phyloP scores from a whole-genome alignment of 768 basidiomycete species.

The Baorangia bicolor region DNA sequence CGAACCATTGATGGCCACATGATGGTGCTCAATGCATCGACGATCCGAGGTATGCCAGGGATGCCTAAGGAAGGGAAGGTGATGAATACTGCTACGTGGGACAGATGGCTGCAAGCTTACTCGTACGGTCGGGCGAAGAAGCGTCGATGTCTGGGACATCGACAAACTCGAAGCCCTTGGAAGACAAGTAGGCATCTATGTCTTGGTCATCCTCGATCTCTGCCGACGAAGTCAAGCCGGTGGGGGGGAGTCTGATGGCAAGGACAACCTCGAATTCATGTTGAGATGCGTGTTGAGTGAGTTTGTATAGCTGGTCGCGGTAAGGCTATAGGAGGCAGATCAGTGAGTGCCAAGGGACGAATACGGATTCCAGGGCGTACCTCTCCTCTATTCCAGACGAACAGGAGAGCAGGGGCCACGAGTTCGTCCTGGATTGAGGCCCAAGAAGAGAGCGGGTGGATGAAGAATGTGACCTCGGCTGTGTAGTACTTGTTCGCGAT shows the following conservation, averaged over 20 bases:
- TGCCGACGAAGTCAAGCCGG: conserved; percentile 14
- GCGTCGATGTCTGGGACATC: conserved; percentile 35
- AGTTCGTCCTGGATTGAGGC: conserved; percentile 38
- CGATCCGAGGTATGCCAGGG: conserved; percentile 60
- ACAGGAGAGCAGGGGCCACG: conserved; percentile 65
- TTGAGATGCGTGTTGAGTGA: conserved; percentile 47
- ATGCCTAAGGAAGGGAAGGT: conserved; percentile 36
- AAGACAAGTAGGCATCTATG: conserved; percentile 65
- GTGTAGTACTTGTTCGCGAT: conserved; percentile 81
- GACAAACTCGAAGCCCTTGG: conserved; percentile 76
- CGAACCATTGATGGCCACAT: conserved; percentile 82
- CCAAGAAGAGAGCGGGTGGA: conserved; percentile 46
- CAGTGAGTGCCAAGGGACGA: not conserved
- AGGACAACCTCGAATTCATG: conserved; percentile 71
- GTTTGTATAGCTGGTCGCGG: conserved; percentile 49
- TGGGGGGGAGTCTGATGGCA: conserved; percentile 53
- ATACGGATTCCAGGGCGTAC: conserved; percentile 37
- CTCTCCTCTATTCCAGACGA: conserved; percentile 67
- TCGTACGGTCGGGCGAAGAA: conserved; percentile 10
- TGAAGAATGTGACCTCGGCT: conserved; percentile 69
- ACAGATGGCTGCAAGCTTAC: conserved; percentile 9
- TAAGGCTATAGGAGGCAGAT: conserved; percentile 46
- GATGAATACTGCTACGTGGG: not conserved
- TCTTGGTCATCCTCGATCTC: conserved; percentile 49
- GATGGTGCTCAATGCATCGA: conserved; percentile 80